These are phyloP conservation scores for Backusella macrospora DNA, from an alignment of 192 early-diverging fungal species.

Conservation along the genomic window DNA sequence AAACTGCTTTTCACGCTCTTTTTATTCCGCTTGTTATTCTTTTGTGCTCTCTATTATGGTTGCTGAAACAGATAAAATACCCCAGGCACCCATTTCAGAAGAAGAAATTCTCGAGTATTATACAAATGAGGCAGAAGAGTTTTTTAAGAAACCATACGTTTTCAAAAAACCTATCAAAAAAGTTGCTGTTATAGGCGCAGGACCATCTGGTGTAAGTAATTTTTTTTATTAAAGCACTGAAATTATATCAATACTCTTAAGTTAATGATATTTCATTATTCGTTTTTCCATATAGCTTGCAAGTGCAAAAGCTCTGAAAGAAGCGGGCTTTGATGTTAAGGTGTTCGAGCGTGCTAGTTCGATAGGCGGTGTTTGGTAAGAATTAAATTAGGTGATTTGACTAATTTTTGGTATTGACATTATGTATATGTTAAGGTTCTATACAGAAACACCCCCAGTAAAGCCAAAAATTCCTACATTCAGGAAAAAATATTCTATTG, in stretches of 20 bases:
- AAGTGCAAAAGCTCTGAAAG: not conserved
- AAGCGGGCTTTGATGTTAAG: constrained; percentile 18
- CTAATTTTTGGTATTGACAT: not conserved
- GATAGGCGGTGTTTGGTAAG: constrained; percentile 33
- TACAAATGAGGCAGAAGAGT: not conserved
- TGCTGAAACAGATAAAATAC: not conserved
- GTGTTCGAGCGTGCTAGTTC: constrained; percentile 28
- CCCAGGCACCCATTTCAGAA: not conserved
- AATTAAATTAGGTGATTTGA: no score
- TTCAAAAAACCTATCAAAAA: constrained; percentile 24
- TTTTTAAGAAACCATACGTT: constrained; percentile 3
- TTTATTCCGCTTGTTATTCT: not conserved
- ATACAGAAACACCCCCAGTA: constrained; percentile 7
- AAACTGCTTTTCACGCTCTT: not conserved
- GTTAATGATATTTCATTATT: no score
- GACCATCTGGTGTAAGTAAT: constrained; percentile 36
- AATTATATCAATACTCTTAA: not conserved
- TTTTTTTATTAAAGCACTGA: not conserved
- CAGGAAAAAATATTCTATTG: not conserved
- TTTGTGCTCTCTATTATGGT: not conserved
- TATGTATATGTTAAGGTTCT: not conserved
- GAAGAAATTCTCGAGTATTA: constrained; percentile 7
- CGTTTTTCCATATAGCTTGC: not conserved
- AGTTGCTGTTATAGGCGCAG: constrained; percentile 36
- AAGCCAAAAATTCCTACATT: constrained; percentile 18